Evolutionary conservation across 441 rosid genomes (phyloP).

Genomic region (Jatropha multifida): DNA sequence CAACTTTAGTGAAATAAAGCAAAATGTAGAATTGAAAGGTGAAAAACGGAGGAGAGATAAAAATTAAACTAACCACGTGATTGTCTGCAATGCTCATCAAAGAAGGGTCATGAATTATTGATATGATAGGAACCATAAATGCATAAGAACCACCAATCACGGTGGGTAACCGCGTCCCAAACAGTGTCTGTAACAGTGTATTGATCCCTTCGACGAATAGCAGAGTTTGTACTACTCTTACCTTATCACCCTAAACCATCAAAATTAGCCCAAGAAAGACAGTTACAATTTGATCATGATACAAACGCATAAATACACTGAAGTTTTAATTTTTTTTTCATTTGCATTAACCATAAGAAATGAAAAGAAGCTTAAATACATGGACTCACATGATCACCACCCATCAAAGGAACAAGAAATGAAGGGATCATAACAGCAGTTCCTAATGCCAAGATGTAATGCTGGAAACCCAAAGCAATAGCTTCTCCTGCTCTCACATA

Average conservation of each 20-base stretch:
- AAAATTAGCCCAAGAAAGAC: conserved; percentile 6
- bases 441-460: conserved; percentile 93
- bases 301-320: not conserved
- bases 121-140: conserved; percentile 92
- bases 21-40: conserved; percentile 15
- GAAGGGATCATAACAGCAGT: conserved; percentile 99
- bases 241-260: conserved; percentile 80
- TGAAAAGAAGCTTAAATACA: not conserved
- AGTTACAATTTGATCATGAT: not conserved
- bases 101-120: conserved; percentile 85
- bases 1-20: conserved; percentile 21
- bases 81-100: conserved; percentile 67
- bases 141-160: conserved; percentile 98
- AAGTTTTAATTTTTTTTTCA: no score
- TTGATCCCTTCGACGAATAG: conserved; percentile 93
- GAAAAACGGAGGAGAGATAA: not conserved
- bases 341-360: not conserved
- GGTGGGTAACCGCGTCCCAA: conserved; percentile 92
- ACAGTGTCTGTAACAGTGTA: conserved; percentile 87
- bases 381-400: conserved; percentile 80
- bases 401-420: conserved; percentile 96
- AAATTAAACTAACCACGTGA: conserved; percentile 61
- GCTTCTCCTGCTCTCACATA: conserved; percentile 72
- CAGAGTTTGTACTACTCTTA: conserved; percentile 92
- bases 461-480: conserved; percentile 93